These are phyloP conservation scores for Fusarium azukiicola DNA, from an alignment of 2,329 filamentous ascomycete genomes.

Conservation along the genomic window DNA sequence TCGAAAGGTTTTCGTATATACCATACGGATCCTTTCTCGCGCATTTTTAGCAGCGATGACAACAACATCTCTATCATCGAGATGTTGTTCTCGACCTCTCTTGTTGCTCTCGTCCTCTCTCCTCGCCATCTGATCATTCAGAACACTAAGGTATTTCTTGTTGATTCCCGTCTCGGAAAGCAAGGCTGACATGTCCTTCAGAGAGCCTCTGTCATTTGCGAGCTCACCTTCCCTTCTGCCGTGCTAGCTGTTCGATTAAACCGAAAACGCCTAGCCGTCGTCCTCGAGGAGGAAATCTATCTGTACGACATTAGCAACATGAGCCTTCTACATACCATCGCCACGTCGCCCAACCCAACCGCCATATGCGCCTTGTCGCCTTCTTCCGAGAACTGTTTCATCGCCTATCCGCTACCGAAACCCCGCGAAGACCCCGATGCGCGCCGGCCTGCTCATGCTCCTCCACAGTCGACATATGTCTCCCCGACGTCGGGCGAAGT, in stretches of 20 bases:
- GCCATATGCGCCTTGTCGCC: constrained; percentile 96
- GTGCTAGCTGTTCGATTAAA: constrained; percentile 97
- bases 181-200: constrained; percentile 57
- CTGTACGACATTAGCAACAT: constrained; percentile 99
- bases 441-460: constrained; percentile 88
- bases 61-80: constrained; percentile 98
- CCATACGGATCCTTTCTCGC: constrained; percentile 96
- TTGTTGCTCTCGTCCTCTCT: constrained; percentile 95
- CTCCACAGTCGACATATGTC: constrained; percentile 88
- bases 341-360: constrained; percentile 95
- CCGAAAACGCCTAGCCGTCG: constrained; percentile 94
- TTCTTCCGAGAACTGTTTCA: constrained; percentile 96
- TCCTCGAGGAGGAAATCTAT: constrained; percentile 98
- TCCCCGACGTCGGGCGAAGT: constrained; percentile 95
- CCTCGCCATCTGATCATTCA: constrained; percentile 96
- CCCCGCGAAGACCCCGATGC: constrained; percentile 80
- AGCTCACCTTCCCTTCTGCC: constrained; percentile 98
- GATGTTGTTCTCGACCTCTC: constrained; percentile 99
- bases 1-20: constrained; percentile 98
- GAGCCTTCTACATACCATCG: constrained; percentile 95
- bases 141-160: constrained; percentile 90
- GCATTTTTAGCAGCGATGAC: constrained; percentile 96
- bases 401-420: constrained; percentile 94
- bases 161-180: neutral
- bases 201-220: constrained; percentile 93